Conservation (phyloP, 805 yeast genomes). For the Starmerella tilneyi region DNA sequence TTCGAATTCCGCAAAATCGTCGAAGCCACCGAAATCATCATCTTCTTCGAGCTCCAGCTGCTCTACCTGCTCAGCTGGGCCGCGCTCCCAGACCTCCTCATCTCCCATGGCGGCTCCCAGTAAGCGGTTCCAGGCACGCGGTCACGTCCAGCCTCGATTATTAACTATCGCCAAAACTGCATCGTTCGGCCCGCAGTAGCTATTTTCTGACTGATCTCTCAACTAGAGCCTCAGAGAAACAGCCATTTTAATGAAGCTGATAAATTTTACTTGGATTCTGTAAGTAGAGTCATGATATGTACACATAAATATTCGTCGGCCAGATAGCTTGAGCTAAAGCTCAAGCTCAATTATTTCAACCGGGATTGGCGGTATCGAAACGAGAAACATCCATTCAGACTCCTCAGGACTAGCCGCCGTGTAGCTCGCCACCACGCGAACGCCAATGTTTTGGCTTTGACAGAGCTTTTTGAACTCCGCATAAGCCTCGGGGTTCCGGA, state of each 20-base stretch:
- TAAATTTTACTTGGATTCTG: too few relatives aligned
- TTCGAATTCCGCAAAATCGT: conserved; percentile 25
- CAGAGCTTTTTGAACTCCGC: conserved; percentile 12
- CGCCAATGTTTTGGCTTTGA: not conserved
- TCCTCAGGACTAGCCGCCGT: conserved; percentile 10
- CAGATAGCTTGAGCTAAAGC: not conserved
- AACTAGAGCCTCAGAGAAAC: too few relatives aligned
- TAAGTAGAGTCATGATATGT: too few relatives aligned
- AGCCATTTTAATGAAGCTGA: too few relatives aligned
- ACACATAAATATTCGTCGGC: too few relatives aligned
- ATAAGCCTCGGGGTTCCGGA: conserved; percentile 15
- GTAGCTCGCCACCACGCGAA: not conserved
- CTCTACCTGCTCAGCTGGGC: not conserved
- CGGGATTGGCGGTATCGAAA: conserved; percentile 19
- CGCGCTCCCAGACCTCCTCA: not conserved
- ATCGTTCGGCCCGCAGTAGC: too few relatives aligned
- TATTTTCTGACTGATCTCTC: too few relatives aligned
- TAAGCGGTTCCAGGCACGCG: not conserved
- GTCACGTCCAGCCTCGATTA: too few relatives aligned
- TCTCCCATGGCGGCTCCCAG: not conserved
- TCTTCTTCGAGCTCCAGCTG: conserved; percentile 3
- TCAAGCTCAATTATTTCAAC: conserved; percentile 14
- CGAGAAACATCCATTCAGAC: conserved; percentile 16
- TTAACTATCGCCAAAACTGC: not conserved
- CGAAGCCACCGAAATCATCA: conserved; percentile 33